Conservation (phyloP, 225 moss, liverwort and hornwort species). For the Antitrichia curtipendula region DNA sequence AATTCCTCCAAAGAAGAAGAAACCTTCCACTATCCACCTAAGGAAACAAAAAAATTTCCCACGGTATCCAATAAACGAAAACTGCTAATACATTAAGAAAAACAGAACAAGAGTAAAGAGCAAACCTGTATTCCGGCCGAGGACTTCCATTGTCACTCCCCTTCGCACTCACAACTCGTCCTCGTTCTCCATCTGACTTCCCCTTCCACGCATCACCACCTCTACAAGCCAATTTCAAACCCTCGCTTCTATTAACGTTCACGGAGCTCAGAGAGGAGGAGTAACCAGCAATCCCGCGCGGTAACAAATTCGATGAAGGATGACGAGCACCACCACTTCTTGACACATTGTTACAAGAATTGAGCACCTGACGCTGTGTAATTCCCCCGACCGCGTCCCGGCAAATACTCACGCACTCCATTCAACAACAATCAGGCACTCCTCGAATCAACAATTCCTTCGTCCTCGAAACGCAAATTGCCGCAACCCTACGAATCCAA, state of each 20-base stretch:
- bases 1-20: neutral
- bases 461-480: neutral
- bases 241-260: neutral
- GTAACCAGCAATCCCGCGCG: neutral
- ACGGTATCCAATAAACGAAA: neutral
- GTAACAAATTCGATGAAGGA: neutral
- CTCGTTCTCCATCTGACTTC: neutral
- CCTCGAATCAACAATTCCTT: neutral
- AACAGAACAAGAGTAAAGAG: neutral
- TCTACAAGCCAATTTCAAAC: slow-evolving; percentile 5
- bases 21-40: neutral
- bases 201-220: neutral
- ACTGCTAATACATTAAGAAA: neutral
- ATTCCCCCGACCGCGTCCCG: slow-evolving; percentile 6
- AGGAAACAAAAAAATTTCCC: neutral
- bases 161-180: slow-evolving; percentile 19
- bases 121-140: slow-evolving; percentile 41
- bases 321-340: neutral
- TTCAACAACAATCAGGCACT: neutral
- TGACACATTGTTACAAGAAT: slow-evolving; percentile 6
- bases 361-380: neutral
- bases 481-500: neutral
- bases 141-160: slow-evolving; percentile 23
- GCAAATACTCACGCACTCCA: slow-evolving; percentile 27
- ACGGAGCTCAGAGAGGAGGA: slow-evolving; percentile 16